Percentiles rank a stretch among this genome's conserved stretches.
Conservation (phyloP, 805 yeast genomes). For the Lipomyces kockii region DNA sequence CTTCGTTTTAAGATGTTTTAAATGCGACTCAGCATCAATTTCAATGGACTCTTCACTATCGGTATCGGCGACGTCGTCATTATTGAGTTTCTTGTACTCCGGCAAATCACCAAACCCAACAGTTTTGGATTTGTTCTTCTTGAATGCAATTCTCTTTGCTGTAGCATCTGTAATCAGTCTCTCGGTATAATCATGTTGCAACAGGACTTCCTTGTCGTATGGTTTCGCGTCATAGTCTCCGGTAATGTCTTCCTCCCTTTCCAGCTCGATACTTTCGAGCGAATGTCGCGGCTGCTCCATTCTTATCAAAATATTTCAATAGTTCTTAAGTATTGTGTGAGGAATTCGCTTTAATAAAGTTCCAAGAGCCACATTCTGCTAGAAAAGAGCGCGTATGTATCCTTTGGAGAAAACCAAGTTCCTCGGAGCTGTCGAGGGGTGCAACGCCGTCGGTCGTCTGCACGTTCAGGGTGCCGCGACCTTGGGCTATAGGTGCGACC, state of each 20-base stretch:
- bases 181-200: conserved; percentile 26
- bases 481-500: no score
- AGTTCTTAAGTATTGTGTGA: background rate
- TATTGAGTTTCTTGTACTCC: conserved; percentile 13
- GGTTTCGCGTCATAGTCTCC: conserved; percentile 28
- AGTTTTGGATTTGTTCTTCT: conserved; percentile 17
- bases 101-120: conserved; percentile 6
- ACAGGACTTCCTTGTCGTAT: conserved; percentile 20
- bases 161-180: conserved; percentile 25
- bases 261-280: conserved; percentile 24
- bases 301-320: background rate
- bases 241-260: conserved; percentile 34
- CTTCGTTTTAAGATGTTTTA: conserved; percentile 27
- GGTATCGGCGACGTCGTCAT: conserved; percentile 8
- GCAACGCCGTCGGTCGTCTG: no score
- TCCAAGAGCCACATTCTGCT: no score
- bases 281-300: conserved; percentile 13
- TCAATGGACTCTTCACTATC: conserved; percentile 29
- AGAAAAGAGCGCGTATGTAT: no score
- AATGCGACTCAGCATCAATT: conserved; percentile 35
- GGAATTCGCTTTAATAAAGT: background rate
- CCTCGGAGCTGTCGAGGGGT: no score
- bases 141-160: conserved; percentile 19
- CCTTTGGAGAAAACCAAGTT: no score
- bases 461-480: no score